Evolutionary conservation across 495 filamentous ascomycete genomes (phyloP).

Genomic region (Bryoglossum gracile): DNA sequence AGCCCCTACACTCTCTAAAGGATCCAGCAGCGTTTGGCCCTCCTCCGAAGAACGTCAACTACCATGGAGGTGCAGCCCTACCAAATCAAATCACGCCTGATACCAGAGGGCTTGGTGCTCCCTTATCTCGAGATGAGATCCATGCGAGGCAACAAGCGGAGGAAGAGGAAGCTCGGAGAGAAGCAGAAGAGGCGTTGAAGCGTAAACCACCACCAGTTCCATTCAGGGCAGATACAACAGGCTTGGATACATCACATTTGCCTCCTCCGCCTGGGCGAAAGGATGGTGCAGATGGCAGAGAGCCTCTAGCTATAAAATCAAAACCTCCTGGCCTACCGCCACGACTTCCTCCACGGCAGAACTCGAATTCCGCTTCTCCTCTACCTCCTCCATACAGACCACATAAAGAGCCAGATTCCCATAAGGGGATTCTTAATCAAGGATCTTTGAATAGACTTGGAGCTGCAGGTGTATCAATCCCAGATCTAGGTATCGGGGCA

Average conservation of each 20-base stretch:
- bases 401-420: constrained; percentile 24
- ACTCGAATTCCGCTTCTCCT: constrained; percentile 37
- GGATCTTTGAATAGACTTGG: constrained; percentile 59
- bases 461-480: constrained; percentile 74
- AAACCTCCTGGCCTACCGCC: constrained; percentile 58
- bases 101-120: constrained; percentile 41
- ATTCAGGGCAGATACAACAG: constrained; percentile 64
- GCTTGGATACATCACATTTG: constrained; percentile 57
- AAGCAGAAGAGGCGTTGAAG: constrained; percentile 36
- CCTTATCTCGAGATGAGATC: constrained; percentile 37
- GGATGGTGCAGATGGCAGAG: constrained; percentile 37
- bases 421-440: constrained; percentile 54
- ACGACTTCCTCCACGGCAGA: constrained; percentile 63
- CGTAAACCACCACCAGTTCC: constrained; percentile 53
- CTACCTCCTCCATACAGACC: constrained; percentile 47
- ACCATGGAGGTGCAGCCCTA: constrained; percentile 42
- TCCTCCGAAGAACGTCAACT: constrained; percentile 65
- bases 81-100: constrained; percentile 43
- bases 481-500: constrained; percentile 66
- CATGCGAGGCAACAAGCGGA: constrained; percentile 34
- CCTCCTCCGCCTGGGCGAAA: constrained; percentile 63
- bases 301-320: constrained; percentile 14
- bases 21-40: constrained; percentile 82
- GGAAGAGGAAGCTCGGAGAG: constrained; percentile 31
- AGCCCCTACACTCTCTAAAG: constrained; percentile 67